Conservation (phyloP, 2,329 filamentous ascomycete genomes). For the Hypoxylon sp. region DNA sequence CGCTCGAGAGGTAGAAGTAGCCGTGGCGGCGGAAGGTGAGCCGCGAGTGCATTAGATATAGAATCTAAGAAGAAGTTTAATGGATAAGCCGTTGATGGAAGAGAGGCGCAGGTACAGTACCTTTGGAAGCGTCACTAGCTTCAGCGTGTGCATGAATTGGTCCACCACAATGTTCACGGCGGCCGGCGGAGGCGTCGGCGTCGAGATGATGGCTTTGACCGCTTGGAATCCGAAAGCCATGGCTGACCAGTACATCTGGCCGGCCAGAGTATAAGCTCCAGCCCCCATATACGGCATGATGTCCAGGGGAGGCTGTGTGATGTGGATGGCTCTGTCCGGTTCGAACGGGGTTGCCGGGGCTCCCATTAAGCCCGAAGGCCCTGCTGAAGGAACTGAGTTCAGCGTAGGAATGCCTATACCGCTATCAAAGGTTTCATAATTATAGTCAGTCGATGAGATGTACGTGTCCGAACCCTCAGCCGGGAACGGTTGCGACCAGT, state of each 20-base stretch:
- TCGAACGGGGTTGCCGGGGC: slow-evolving; percentile 12
- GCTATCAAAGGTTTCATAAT: slow-evolving; percentile 7
- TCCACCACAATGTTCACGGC: slow-evolving; percentile 21
- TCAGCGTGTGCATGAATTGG: slow-evolving; percentile 25
- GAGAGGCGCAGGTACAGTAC: not conserved
- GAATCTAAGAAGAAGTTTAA: slow-evolving; percentile 5
- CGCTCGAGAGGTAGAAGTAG: slow-evolving; percentile 19
- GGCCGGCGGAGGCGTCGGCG: slow-evolving; percentile 26
- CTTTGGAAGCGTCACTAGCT: slow-evolving; percentile 21
- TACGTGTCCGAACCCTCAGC: not conserved
- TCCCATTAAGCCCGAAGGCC: not conserved
- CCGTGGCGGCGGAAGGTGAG: slow-evolving; percentile 32
- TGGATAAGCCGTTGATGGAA: not conserved
- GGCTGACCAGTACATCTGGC: slow-evolving; percentile 38
- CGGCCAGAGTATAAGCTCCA: slow-evolving; percentile 34
- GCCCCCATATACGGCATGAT: slow-evolving; percentile 38
- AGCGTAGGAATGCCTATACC: slow-evolving; percentile 8
- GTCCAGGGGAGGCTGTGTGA: slow-evolving; percentile 32
- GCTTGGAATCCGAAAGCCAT: slow-evolving; percentile 38
- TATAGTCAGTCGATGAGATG: not conserved
- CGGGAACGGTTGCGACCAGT: slow-evolving; percentile 19
- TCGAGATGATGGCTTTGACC: slow-evolving; percentile 22
- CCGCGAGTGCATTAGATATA: slow-evolving; percentile 34
- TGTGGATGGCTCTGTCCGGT: slow-evolving; percentile 29
- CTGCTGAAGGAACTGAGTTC: not conserved